Evolutionary conservation across 768 basidiomycete genomes (phyloP).

Genomic region (Tulasnella sp.): DNA sequence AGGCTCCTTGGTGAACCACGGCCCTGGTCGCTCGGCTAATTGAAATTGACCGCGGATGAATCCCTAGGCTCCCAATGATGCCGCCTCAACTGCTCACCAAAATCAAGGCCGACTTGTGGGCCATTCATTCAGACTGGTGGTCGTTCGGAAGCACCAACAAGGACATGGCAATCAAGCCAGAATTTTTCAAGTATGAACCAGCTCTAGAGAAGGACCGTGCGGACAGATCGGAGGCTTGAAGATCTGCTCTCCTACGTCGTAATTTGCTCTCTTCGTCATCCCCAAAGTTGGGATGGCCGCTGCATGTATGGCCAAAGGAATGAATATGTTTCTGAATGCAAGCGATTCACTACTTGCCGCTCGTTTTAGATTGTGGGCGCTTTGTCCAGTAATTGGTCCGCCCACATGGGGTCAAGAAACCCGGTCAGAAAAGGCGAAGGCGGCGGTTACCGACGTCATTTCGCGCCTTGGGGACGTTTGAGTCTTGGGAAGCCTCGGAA

Average conservation of each 20-base stretch:
- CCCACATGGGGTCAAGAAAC: background rate
- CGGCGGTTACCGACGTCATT: background rate
- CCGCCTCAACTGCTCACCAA: background rate
- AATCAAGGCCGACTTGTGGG: slow-evolving; percentile 4
- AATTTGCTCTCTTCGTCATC: no score
- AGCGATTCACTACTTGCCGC: background rate
- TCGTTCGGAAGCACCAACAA: slow-evolving; percentile 15
- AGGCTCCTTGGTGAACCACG: background rate
- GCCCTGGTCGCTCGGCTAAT: background rate
- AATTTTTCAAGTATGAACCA: slow-evolving; percentile 19
- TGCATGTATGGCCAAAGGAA: background rate
- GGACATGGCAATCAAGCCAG: background rate
- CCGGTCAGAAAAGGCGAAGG: background rate
- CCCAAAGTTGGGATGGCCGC: background rate
- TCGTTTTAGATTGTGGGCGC: no score
- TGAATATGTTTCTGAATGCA: background rate
- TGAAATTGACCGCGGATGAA: background rate
- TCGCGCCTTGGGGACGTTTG: no score
- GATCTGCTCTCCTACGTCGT: background rate
- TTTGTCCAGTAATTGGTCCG: background rate
- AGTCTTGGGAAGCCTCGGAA: background rate
- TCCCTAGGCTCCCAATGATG: background rate
- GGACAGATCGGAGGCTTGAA: background rate
- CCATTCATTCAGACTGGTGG: slow-evolving; percentile 23
- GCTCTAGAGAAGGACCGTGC: background rate